Base-by-base conservation (phyloP, 2,329 filamentous ascomycete genomes). In the Chaetomiaceae sp. region DNA sequence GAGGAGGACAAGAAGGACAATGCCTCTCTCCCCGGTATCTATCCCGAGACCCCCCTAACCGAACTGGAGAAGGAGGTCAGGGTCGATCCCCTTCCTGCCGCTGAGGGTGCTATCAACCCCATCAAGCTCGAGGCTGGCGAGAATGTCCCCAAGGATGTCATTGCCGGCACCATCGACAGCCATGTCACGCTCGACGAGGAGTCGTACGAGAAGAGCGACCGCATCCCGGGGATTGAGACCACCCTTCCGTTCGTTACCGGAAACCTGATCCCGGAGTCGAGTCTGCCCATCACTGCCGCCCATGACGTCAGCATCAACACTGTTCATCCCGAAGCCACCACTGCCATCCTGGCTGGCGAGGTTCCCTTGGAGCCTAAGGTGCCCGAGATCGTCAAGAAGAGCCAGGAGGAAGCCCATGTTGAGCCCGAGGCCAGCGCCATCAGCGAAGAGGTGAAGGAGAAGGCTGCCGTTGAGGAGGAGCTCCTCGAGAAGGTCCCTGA, bases 191-290 rank as follows among this genome's bases (percentile, higher is more conserved):
- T 88, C 17, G 91, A 96, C 66, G 79, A 89, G 67, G 87, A 83
- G 60, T 92, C 89, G 1, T 97, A 96, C 69, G 86, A 95, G 67
- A 87, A 87, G 68, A 83, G 84, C 57, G 86, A 86, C 63, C 78
- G 83, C 51, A 68, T 83, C 37, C 75, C 77, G 44, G 78, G 77
- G 58, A 62, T 73, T 47, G 67, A 70, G 6, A 70, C 75, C 43
- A 69, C 74, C 50, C 65, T 84, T 31, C 79, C 82, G 25, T 73
- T 76, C 9, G 69, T 84, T 50, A 73, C 78, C 40, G 77, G 74
- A 55, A 83, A 76, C 68, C 73, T 87, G 66, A 90, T 93, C 57
- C 89, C 89, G 16, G 89, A 95, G 70, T 92, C 88, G 7, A 88
- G 86, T 67, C 75, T 93, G 56, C 86, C 87, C 12, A 85, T 90